Evolutionary conservation across 139 green algal species (phyloP).

Genomic region (Ettlia oleoabundans): DNA sequence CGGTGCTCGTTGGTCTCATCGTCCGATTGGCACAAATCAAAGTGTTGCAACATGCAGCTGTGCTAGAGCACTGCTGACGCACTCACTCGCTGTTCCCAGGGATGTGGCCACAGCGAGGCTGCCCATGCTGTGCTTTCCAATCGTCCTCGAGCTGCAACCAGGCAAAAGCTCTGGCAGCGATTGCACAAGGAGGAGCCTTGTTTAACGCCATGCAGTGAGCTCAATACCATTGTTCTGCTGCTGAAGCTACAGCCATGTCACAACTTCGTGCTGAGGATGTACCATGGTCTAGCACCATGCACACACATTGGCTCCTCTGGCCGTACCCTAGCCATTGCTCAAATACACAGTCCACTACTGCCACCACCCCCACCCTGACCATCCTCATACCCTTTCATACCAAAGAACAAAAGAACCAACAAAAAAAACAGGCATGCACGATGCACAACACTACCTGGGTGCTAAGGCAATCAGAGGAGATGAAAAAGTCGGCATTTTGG

Average conservation of each 20-base stretch:
- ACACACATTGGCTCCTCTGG: too few species aligned
- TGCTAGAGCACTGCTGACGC: not conserved
- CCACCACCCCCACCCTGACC: not conserved
- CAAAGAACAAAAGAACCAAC: too few species aligned
- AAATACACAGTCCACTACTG: too few species aligned
- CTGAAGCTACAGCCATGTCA: not conserved
- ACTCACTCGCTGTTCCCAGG: not conserved
- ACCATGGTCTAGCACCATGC: too few species aligned
- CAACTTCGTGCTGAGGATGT: too few species aligned
- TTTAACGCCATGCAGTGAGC: not conserved
- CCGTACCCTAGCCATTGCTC: too few species aligned
- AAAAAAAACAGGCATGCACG: too few species aligned
- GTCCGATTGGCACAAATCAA: too few species aligned
- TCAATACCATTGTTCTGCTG: not conserved
- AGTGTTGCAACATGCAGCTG: too few species aligned
- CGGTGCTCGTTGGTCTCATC: too few species aligned
- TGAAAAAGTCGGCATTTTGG: not conserved
- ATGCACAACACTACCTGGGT: not conserved
- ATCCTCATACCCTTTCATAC: not conserved
- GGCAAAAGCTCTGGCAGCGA: not conserved
- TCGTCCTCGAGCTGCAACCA: slow-evolving; percentile 1
- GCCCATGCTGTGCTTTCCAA: not conserved
- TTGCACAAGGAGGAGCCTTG: not conserved
- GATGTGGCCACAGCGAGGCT: slow-evolving; percentile 16
- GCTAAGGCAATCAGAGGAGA: slow-evolving; percentile 47